phyloP scores from a whole-genome alignment of 2,329 filamentous ascomycete genomes.

The Colletotrichum cordylinicola region DNA sequence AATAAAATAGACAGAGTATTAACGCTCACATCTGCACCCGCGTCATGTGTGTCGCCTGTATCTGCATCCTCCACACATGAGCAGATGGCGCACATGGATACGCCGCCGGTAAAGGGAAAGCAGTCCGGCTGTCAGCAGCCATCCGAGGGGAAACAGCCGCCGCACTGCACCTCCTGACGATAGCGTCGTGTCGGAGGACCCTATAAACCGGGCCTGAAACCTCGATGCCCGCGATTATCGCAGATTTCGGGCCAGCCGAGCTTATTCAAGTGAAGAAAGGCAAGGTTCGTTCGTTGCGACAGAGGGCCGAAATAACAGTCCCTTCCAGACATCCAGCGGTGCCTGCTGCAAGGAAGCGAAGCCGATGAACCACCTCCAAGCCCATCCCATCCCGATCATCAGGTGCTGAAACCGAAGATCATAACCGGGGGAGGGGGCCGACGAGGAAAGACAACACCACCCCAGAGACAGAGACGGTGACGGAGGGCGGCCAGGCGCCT shows the following conservation, averaged over 20 bases:
- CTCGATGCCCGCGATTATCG: background rate
- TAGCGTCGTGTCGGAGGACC: background rate
- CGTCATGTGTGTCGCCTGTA: background rate
- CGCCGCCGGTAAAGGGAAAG: background rate
- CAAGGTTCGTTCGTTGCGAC: background rate
- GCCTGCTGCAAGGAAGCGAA: background rate
- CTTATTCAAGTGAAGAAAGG: background rate
- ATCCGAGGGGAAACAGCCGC: background rate
- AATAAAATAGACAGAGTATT: background rate
- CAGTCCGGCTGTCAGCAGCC: background rate
- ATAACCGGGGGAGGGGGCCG: background rate
- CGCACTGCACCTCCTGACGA: constrained; percentile 5
- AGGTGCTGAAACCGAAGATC: constrained; percentile 19
- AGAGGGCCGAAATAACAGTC: background rate
- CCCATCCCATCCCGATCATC: constrained; percentile 10
- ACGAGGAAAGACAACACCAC: background rate
- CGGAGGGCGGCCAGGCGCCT: background rate
- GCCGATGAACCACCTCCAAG: constrained; percentile 2
- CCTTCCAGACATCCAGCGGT: background rate
- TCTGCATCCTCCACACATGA: background rate
- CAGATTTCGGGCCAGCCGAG: background rate
- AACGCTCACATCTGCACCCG: constrained; percentile 1
- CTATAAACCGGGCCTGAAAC: background rate
- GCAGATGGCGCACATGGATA: background rate
- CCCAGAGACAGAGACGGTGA: background rate